A percentile compares a stretch with the other conserved stretches of the same genome.
These are phyloP conservation scores for Chimonanthus salicifolius DNA, from an alignment of 164 flowering plant species.

Conservation along the genomic window DNA sequence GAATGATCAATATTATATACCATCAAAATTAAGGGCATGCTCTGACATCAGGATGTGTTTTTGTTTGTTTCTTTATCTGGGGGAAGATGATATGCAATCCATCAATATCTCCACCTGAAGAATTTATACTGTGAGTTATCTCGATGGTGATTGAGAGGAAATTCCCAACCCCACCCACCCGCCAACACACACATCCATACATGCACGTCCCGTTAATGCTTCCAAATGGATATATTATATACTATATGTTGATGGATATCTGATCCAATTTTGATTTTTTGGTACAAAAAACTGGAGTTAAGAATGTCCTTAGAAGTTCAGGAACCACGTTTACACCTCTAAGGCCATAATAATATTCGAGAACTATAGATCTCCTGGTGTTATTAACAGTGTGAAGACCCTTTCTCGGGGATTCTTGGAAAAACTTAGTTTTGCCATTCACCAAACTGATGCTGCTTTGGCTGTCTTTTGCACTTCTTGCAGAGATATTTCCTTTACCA, in stretches of 20 bases:
- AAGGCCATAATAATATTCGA: background rate
- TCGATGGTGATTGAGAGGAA: background rate
- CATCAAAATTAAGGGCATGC: slow-evolving; percentile 37
- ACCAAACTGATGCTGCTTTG: no score
- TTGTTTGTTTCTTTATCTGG: slow-evolving; percentile 12
- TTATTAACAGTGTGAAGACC: background rate
- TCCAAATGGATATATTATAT: background rate
- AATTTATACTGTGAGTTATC: background rate
- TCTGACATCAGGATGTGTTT: slow-evolving; percentile 62
- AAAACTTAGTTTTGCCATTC: no score
- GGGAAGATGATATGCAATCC: background rate
- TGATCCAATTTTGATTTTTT: background rate
- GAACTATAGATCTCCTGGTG: background rate
- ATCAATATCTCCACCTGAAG: background rate
- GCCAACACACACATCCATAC: no score
- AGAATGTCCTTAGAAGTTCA: background rate
- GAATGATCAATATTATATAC: no score
- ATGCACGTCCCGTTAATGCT: no score
- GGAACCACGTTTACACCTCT: background rate
- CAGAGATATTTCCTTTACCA: no score
- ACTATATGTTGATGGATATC: background rate
- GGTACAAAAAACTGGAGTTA: background rate
- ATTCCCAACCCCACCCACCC: background rate
- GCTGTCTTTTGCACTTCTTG: no score
- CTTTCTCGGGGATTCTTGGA: background rate